Conservation (phyloP, 768 basidiomycete species). For the Krasilnikovozyma curviuscula region DNA sequence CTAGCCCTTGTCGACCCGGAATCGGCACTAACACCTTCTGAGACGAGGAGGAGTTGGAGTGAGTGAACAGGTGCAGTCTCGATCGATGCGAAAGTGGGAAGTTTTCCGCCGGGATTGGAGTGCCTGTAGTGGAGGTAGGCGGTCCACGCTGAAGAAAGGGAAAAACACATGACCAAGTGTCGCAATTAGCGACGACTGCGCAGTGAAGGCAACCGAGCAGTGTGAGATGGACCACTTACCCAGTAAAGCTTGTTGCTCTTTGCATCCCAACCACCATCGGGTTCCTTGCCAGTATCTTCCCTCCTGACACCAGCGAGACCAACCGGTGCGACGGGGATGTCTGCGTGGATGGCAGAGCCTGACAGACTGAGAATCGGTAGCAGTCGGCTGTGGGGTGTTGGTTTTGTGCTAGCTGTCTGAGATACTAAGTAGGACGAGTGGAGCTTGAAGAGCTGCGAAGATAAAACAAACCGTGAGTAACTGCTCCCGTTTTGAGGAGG, state of each 20-base stretch:
- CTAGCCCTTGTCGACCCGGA: conserved; percentile 18
- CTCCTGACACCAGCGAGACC: conserved; percentile 21
- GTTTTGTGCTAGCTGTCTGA: conserved; percentile 21
- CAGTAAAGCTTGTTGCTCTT: conserved; percentile 27
- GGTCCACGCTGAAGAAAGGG: conserved; percentile 20
- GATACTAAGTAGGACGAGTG: conserved; percentile 25
- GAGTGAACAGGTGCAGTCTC: conserved; percentile 25
- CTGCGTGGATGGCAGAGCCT: conserved; percentile 23
- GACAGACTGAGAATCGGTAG: conserved; percentile 26
- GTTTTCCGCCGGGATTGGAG: conserved; percentile 15
- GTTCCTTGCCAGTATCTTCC: conserved; percentile 25
- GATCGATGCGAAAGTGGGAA: conserved; percentile 25
- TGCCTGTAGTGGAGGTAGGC: conserved; percentile 24
- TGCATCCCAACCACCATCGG: conserved; percentile 19
- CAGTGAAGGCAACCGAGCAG: neutral
- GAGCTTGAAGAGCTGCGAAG: conserved; percentile 21
- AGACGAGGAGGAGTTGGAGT: conserved; percentile 16
- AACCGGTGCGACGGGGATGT: conserved; percentile 27
- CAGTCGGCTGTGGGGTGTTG: conserved; percentile 25
- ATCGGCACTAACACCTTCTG: conserved; percentile 22
- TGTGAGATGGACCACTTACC: conserved; percentile 3
- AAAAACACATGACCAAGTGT: no score
- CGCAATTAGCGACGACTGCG: no score
- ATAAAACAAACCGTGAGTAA: neutral
- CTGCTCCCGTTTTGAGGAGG: no score